Evolutionary conservation across 495 filamentous ascomycete species (phyloP).

Genomic region (Astrocystis sublimbata): DNA sequence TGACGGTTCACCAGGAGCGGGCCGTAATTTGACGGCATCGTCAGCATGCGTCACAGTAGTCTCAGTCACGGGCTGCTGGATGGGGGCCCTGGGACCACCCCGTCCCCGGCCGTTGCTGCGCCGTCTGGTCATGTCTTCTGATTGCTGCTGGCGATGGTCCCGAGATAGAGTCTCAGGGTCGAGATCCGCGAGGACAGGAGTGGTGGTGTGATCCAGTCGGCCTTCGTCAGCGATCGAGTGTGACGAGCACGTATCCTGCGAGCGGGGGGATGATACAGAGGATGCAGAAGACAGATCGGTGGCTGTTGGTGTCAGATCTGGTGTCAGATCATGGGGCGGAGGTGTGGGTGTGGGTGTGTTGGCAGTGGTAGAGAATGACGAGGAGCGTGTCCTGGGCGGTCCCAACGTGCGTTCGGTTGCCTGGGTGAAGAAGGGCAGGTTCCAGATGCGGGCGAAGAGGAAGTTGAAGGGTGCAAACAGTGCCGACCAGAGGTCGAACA

Average conservation of each 20-base stretch:
- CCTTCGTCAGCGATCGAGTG: slow-evolving; percentile 5
- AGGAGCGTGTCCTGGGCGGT: not conserved
- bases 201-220: not conserved
- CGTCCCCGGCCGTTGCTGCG: slow-evolving; percentile 27
- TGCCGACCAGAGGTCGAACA: slow-evolving; percentile 32
- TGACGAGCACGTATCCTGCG: slow-evolving; percentile 2
- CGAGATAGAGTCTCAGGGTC: not conserved
- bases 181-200: slow-evolving; percentile 17
- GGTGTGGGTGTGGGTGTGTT: not conserved
- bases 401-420: not conserved
- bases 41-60: slow-evolving; percentile 20
- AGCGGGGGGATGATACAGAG: not conserved
- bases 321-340: not conserved
- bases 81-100: slow-evolving; percentile 21
- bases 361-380: not conserved
- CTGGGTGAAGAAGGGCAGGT: slow-evolving; percentile 24
- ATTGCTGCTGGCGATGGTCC: not conserved
- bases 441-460: slow-evolving; percentile 31
- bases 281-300: slow-evolving; percentile 4
- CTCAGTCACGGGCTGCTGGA: slow-evolving; percentile 2
- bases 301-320: not conserved
- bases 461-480: slow-evolving; percentile 38
- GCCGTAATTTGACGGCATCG: slow-evolving; percentile 15
- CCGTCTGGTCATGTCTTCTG: slow-evolving; percentile 23
- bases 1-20: slow-evolving; percentile 15